A percentile compares a stretch with the other conserved stretches of the same genome.
phyloP scores from a whole-genome alignment of 1,284 basidiomycete genomes.

The Apiotrichum siamense region DNA sequence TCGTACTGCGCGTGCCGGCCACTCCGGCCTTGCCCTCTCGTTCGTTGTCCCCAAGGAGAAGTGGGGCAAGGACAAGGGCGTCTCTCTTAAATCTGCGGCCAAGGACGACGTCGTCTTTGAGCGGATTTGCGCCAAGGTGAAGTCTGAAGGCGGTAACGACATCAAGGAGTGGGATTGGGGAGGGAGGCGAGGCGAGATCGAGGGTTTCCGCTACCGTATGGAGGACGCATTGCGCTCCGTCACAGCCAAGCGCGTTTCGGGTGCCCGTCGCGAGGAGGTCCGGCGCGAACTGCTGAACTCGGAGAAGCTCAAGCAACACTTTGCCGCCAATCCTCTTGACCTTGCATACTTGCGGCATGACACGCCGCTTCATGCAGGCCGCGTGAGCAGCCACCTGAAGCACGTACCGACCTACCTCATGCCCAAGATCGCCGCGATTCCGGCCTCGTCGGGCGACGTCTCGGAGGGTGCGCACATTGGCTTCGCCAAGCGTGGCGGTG shows the following conservation, averaged over 20 bases:
- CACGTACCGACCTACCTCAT: conserved; percentile 91
- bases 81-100: conserved; percentile 56
- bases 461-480: conserved; percentile 30
- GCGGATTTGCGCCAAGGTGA: conserved; percentile 65
- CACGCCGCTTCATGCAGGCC: conserved; percentile 79
- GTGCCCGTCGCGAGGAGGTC: conserved; percentile 90
- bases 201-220: conserved; percentile 98
- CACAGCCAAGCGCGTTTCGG: conserved; percentile 76
- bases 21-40: conserved; percentile 85
- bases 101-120: conserved; percentile 72
- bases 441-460: conserved; percentile 29
- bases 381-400: conserved; percentile 88
- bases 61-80: conserved; percentile 65
- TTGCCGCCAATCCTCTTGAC: conserved; percentile 94
- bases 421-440: conserved; percentile 64
- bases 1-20: conserved; percentile 89
- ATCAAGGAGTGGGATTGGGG: conserved; percentile 92
- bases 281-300: conserved; percentile 91
- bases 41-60: conserved; percentile 73
- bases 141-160: conserved; percentile 63
- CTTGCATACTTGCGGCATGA: conserved; percentile 91
- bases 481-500: conserved; percentile 32
- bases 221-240: conserved; percentile 88
- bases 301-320: conserved; percentile 96
- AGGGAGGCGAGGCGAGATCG: conserved; percentile 72